A percentile compares a stretch with the other conserved stretches of the same genome.
Evolutionary conservation across 148 eudicot species (phyloP).

Genomic region (Selenicereus undatus): DNA sequence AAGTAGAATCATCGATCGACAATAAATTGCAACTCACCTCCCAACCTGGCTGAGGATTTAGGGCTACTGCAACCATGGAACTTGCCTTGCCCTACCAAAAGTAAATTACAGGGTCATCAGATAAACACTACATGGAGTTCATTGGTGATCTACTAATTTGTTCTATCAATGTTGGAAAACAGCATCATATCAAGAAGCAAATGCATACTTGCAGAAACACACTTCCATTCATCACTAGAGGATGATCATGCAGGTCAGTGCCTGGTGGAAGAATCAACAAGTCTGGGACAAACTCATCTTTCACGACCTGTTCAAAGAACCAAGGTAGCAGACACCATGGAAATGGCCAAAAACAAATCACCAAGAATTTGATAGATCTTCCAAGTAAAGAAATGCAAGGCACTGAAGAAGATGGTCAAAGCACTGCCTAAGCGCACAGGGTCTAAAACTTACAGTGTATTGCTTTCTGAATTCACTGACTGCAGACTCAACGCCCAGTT

Average conservation of each 20-base stretch:
- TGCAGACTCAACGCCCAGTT: conserved; percentile 60
- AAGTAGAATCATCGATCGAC: neutral
- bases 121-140: neutral
- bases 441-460: conserved; percentile 39
- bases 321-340: conserved; percentile 13
- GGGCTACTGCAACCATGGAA: conserved; percentile 92
- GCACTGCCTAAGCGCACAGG: neutral
- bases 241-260: conserved; percentile 81
- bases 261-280: conserved; percentile 77
- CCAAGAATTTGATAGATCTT: conserved; percentile 9
- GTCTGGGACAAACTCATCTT: conserved; percentile 82
- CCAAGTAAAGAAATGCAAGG: conserved; percentile 5
- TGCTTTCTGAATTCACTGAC: conserved; percentile 47
- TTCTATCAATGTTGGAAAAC: neutral
- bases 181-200: conserved; percentile 7
- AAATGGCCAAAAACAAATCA: conserved; percentile 10
- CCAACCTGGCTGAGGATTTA: conserved; percentile 91
- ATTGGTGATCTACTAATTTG: neutral
- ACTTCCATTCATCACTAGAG: conserved; percentile 69
- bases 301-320: conserved; percentile 49
- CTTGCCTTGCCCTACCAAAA: conserved; percentile 80
- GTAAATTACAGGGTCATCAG: neutral
- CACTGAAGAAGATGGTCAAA: neutral
- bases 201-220: conserved; percentile 76
- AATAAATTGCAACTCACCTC: conserved; percentile 44